phyloP scores from a whole-genome alignment of 2,329 filamentous ascomycete species.

The Xylariaceae sp. region DNA sequence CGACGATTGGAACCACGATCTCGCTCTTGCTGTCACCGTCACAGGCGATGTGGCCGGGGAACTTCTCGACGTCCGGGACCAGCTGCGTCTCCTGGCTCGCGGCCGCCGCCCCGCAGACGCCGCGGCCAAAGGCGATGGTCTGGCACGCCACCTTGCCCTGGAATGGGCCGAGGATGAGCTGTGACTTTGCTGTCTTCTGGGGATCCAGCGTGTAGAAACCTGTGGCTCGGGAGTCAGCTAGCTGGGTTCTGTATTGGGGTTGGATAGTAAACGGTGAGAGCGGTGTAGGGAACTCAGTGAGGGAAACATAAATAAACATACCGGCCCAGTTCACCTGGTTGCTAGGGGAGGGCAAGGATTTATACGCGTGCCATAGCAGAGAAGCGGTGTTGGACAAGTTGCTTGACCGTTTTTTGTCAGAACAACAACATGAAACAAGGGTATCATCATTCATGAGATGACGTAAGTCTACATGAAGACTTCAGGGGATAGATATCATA shows the following conservation, averaged over 20 bases:
- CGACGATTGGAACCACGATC: constrained; percentile 70
- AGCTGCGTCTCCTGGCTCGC: constrained; percentile 56
- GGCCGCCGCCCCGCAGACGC: constrained; percentile 71
- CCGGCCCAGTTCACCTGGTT: constrained; percentile 72
- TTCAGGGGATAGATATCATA: neutral
- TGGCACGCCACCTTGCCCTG: constrained; percentile 78
- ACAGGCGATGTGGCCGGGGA: constrained; percentile 78
- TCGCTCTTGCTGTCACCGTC: constrained; percentile 72
- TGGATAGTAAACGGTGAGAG: neutral
- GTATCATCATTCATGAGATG: no score
- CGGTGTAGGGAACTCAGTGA: neutral
- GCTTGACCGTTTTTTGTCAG: constrained; percentile 38
- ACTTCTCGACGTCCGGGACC: constrained; percentile 63
- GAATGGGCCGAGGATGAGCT: constrained; percentile 73
- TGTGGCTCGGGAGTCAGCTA: constrained; percentile 27
- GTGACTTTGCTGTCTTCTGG: constrained; percentile 32
- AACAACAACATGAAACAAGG: neutral
- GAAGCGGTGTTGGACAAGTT: constrained; percentile 73
- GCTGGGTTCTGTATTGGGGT: neutral
- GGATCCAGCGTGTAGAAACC: constrained; percentile 70
- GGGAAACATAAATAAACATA: constrained; percentile 27
- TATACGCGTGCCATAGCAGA: constrained; percentile 73
- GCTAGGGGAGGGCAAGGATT: constrained; percentile 62
- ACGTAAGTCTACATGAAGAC: neutral
- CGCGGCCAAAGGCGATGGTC: constrained; percentile 64